Conservation (phyloP, 306 rosid genomes). For the Citrullus amarus region DNA sequence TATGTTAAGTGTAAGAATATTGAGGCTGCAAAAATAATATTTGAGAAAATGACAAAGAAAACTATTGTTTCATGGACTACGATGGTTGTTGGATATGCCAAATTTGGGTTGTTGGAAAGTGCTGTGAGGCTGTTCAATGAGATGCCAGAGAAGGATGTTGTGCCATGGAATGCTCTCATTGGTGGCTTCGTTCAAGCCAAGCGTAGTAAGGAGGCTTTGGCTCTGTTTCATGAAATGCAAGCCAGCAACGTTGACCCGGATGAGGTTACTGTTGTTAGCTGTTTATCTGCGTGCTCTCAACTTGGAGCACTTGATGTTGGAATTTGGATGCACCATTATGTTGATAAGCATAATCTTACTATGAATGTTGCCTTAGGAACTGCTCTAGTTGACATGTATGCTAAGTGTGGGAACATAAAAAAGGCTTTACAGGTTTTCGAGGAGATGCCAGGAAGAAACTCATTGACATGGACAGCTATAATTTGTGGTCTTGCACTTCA, state of each 20-base stretch:
- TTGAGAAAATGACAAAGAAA: constrained; percentile 41
- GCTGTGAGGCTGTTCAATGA: constrained; percentile 38
- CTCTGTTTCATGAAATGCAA: constrained; percentile 77
- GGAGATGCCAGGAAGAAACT: constrained; percentile 53
- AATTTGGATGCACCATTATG: constrained; percentile 66
- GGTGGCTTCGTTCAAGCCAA: constrained; percentile 66
- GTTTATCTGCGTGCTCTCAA: constrained; percentile 76
- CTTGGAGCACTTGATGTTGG: constrained; percentile 77
- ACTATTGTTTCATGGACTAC: constrained; percentile 69
- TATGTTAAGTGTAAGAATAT: constrained; percentile 60
- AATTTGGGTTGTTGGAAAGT: constrained; percentile 40
- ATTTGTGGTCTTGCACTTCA: constrained; percentile 66
- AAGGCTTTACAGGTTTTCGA: constrained; percentile 57
- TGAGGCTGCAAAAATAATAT: constrained; percentile 31
- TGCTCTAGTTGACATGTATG: constrained; percentile 74
- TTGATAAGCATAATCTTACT: constrained; percentile 31
- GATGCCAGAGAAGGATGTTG: constrained; percentile 61
- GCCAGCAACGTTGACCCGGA: constrained; percentile 43
- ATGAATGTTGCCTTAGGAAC: constrained; percentile 62
- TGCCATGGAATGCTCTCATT: constrained; percentile 81
- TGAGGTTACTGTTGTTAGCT: constrained; percentile 48
- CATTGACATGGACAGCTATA: constrained; percentile 78
- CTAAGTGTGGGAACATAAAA: constrained; percentile 65
- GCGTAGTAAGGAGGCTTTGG: constrained; percentile 60
- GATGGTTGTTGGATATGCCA: constrained; percentile 70